Evolutionary conservation across 352 stramenopile species (phyloP).

Genomic region (Phytophthora sp.): DNA sequence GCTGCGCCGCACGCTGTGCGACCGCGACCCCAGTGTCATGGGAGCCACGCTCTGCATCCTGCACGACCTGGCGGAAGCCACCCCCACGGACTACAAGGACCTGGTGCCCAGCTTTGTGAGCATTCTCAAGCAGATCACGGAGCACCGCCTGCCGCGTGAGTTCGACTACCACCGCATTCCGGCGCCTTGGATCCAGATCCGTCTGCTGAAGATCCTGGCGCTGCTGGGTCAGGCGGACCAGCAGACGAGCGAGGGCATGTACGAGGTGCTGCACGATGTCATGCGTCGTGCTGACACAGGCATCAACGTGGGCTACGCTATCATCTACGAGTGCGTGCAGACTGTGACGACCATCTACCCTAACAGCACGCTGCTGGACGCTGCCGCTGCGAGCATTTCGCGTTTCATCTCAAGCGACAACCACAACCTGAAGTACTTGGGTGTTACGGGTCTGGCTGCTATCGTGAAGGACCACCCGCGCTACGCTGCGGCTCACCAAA

Average conservation of each 20-base stretch:
- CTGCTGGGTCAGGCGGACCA: constrained; percentile 95
- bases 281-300: constrained; percentile 99
- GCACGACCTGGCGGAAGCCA: constrained; percentile 92
- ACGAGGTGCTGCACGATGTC: constrained; percentile 98
- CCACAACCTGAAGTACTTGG: constrained; percentile 99
- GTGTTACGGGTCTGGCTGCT: constrained; percentile 97
- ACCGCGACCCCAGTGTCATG: constrained; percentile 99
- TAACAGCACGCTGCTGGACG: constrained; percentile 97
- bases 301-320: constrained; percentile 99
- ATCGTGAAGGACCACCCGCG: constrained; percentile 97
- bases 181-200: constrained; percentile 99
- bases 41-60: constrained; percentile 94
- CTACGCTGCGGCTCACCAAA: constrained; percentile 99
- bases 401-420: constrained; percentile 96
- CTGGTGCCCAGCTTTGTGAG: constrained; percentile 98
- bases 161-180: constrained; percentile 99
- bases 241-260: constrained; percentile 97
- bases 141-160: constrained; percentile 97
- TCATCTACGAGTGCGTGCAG: constrained; percentile 99
- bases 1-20: constrained; percentile 96
- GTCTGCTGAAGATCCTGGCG: constrained; percentile 96
- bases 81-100: constrained; percentile 97
- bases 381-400: constrained; percentile 91
- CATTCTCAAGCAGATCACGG: constrained; percentile 99
- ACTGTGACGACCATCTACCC: constrained; percentile 99